Evolutionary conservation across 345 rosid species (phyloP), one percentile per base, ranked within the genome.

Genomic region (Carallia brachiata): DNA sequence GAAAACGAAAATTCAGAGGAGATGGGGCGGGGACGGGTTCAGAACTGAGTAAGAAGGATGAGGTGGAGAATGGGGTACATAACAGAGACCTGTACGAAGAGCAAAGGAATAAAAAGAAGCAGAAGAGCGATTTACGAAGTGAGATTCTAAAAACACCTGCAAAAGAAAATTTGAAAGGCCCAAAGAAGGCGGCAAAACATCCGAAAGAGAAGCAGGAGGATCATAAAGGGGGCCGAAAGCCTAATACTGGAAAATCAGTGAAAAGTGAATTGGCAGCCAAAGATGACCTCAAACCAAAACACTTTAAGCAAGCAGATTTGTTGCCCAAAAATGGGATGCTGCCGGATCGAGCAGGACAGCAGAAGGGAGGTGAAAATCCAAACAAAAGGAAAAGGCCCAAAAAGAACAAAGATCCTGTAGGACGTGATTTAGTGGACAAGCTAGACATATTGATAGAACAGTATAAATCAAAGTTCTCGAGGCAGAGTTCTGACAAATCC

Each of bases 371-470:
- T 52, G 79, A 71, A 70, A 72, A 32, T 65, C 23, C 13, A n/a
- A 32, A 56, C 36, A 78, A 79, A 58, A 78, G 77, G 8, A 82
- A 75, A 63, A 87, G 84, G 75, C 67, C 66, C 7, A 87, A 81
- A 62, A 83, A 80, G 88, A 83, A 73, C 31, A 84, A 84, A 69
- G 80, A 84, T 10, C 76, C 83, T 23, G 61, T 72, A 30, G 89
- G 86, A 31, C 61, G 70, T 47, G 96, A 88, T 15, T 84, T 63
- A 17, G 79, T 70, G 0, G 96, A 90, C 80, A 85, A 83, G 70
- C 91, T 90, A 1, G 97, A 95, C 74, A 39, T 78, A 80, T 70
- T 90, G 82, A 84, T 90, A 7, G 90, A 90, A 73, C 84, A 77
- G 66, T 90, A 95, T 78, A 84, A 69, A 65, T 75, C 88, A 4